Evolutionary conservation across 2,329 filamentous ascomycete genomes (phyloP), one percentile per base, ranked within the genome.

Genomic region (Nigrospora osmanthi): DNA sequence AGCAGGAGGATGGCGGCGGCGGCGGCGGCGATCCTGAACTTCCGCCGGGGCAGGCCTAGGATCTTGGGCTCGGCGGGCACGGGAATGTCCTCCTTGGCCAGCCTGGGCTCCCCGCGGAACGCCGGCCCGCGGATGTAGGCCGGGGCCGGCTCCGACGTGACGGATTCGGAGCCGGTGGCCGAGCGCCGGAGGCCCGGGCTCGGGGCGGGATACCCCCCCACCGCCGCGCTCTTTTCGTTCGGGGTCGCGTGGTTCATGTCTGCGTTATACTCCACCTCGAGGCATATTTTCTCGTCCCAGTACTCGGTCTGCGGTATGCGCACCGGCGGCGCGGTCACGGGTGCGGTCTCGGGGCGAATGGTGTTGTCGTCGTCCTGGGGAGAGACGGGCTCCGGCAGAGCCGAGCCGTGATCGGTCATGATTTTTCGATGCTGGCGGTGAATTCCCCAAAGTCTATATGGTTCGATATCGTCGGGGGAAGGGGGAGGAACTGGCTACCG

Each of bases 221-320:
- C 34, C 23, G 35, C 28, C 17, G 33, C 40, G n/a, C n/a, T 15
- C 14, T 35, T 16, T 14, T 33, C 40, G n/a, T 33, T 33, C 3
- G 17, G 28, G 32, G 28, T 42, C n/a, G 15, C 31, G 38, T 32
- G n/a, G 16, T 40, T 28, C 32, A 12, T n/a, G 7, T 40, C n/a
- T 11, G 14, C n/a, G 10, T 19, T 7, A 30, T 28, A 13, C 19
- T 36, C 40, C 1, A 34, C 19, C 17, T 42, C 40, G 12, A 42
- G 7, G 23, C 13, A 42, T 6, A 42, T 42, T 33, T 42, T 42
- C 14, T 42, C 40, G 35, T 42, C 40, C 40, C 32, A 42, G 5
- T 42, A 42, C 32, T 42, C 40, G 11, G 16, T 17, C 13, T 42
- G 40, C n/a, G 40, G 40, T n/a, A 23, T 17, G 32, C 33, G 33